Evolutionary conservation across 345 rosid species (phyloP), one percentile per base, ranked within the genome.

Genomic region (Psidium friedrichsthalianum): DNA sequence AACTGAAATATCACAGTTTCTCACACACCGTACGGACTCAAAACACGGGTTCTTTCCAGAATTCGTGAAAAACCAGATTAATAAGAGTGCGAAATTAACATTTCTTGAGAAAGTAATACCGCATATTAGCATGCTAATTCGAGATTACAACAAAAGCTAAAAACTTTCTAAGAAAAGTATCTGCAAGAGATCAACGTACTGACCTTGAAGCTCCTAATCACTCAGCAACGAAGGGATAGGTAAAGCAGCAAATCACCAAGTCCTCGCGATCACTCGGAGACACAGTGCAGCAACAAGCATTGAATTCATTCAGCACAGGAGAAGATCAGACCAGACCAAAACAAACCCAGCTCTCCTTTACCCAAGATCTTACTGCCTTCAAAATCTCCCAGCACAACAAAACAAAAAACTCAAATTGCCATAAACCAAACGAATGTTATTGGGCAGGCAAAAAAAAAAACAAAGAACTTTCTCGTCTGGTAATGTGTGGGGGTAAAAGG

Each of bases 181-280:
- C 64, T 44, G 56, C 57, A 56, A 56, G 12, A 53, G 84, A 47
- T 44, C 14, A 84, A 59, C 83, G 36, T 51, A 84, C 84, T 86
- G 49, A 32, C 56, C 85, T 83, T 58, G 27, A 85, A 85, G 86
- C 84, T 86, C 80, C 64, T 52, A 82, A 86, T 88, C 83, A 87
- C 82, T 84, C 90, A 76, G 87, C 90, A 85, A 86, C 86, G 86
- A 87, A 85, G 82, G 88, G 86, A 86, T 32, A 56, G 84, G 61
- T 64, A 84, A 69, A 69, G 78, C 78, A 32, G 80, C 47, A 69
- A 36, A 36, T 36, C 80, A 69, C 25, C 47, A 69, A 69, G 80
- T 69, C 47, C 80, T 36, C 47, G 25, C 47, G 25, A 69, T 24
- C 47, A 20, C 80, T 69, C 47, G 20, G 25, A 18, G 25, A 36